These are phyloP conservation scores for Camptophora hylomeconis DNA, from an alignment of 2,329 filamentous ascomycete genomes.

Conservation along the genomic window DNA sequence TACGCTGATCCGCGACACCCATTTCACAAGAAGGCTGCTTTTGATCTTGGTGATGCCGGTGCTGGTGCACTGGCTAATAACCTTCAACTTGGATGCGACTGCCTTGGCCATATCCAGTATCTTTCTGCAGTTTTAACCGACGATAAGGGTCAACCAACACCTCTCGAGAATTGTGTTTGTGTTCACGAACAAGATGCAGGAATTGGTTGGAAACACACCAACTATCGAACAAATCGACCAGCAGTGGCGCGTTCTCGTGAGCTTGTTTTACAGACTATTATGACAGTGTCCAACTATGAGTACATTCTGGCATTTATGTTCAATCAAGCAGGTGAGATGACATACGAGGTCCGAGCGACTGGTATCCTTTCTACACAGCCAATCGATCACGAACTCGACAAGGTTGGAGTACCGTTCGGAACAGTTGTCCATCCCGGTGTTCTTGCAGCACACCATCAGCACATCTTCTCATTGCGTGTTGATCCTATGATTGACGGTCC, in stretches of 20 bases:
- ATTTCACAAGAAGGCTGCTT: slow-evolving; percentile 57
- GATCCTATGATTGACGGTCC: slow-evolving; percentile 50
- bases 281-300: slow-evolving; percentile 60
- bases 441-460: slow-evolving; percentile 59
- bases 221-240: slow-evolving; percentile 53
- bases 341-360: slow-evolving; percentile 56
- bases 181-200: slow-evolving; percentile 60
- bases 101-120: slow-evolving; percentile 57
- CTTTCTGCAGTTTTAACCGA: slow-evolving; percentile 46
- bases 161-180: slow-evolving; percentile 55
- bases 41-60: slow-evolving; percentile 55
- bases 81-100: slow-evolving; percentile 57
- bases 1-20: slow-evolving; percentile 53
- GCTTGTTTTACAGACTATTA: slow-evolving; percentile 55
- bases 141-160: slow-evolving; percentile 44
- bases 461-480: slow-evolving; percentile 57
- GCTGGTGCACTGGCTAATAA: slow-evolving; percentile 58
- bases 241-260: slow-evolving; percentile 52
- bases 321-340: slow-evolving; percentile 55
- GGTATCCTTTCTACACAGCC: slow-evolving; percentile 56
- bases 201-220: slow-evolving; percentile 59
- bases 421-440: slow-evolving; percentile 58
- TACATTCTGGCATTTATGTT: slow-evolving; percentile 62
- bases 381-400: slow-evolving; percentile 44
- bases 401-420: slow-evolving; percentile 50